Base-by-base conservation (phyloP, 345 rosid genomes). In the Corymbia maculata region DNA sequence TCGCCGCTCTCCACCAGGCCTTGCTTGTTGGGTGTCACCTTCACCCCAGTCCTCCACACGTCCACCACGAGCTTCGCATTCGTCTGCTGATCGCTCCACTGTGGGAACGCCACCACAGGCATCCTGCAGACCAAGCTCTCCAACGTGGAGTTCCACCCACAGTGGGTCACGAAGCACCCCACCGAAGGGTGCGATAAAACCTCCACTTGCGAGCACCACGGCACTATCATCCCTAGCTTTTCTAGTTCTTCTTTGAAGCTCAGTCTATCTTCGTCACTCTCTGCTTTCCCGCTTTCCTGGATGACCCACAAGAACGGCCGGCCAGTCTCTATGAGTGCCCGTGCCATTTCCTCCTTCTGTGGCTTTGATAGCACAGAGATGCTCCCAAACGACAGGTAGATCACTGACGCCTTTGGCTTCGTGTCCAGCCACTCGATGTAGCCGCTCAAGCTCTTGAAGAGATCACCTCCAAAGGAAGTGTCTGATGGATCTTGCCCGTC, bases 151-250 rank as follows among this genome's bases (percentile, higher is more conserved):
- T 88, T 91, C 94, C 94, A 92, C 3, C 94, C 92, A 15, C 93
- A 91, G 50, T 91, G 94, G 47, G 91, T 88, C 80, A 93, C 66
- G 45, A 93, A 91, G 64, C 94, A 93, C 44, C 92, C 93, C 12
- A 91, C 45, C 4, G 93, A 85, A 5, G 55, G 85, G 86, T 93
- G 93, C n/a, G 85, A 86, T 57, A 93, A 45, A 5, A 93, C 93
- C 89, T 91, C 91, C 75, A 93, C 88, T 44, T 91, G 94, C 9
- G 88, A 88, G 82, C 93, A 93, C 94, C 93, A 93, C 12, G 90
- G 89, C 28, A 91, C 91, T 68, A 91, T 89, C 89, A 85, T 32
- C 52, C 93, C 93, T 66, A 52, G 16, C 55, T 52, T 52, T 5
- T 52, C 21, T 52, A 52, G 17, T 52, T 52, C 55, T 52, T 52